A percentile compares a stretch with the other conserved stretches of the same genome.
phyloP scores from a whole-genome alignment of 768 basidiomycete species.

The Podaxis pistillaris region DNA sequence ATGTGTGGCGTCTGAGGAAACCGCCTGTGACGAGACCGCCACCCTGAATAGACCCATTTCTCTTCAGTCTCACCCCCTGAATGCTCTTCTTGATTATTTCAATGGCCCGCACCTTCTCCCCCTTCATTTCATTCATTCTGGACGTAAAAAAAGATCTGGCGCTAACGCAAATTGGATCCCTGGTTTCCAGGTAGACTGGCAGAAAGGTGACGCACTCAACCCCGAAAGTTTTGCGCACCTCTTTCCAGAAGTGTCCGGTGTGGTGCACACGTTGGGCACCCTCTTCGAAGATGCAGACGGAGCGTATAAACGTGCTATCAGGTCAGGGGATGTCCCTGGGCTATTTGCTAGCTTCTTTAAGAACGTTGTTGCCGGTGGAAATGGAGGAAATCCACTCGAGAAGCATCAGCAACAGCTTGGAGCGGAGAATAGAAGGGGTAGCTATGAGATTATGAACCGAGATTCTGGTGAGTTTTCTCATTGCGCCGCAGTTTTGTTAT shows the following conservation, averaged over 20 bases:
- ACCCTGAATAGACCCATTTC: not conserved
- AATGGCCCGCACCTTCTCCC: slow-evolving; percentile 9
- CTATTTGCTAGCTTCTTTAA: slow-evolving; percentile 45
- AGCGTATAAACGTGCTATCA: slow-evolving; percentile 75
- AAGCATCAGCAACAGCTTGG: slow-evolving; percentile 26
- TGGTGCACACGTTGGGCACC: slow-evolving; percentile 93
- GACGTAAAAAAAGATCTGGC: not conserved
- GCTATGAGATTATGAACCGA: slow-evolving; percentile 82
- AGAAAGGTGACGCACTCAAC: slow-evolving; percentile 75
- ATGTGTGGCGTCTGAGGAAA: not conserved
- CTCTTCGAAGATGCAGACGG: slow-evolving; percentile 66
- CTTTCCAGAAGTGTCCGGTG: slow-evolving; percentile 64
- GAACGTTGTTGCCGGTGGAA: slow-evolving; percentile 30
- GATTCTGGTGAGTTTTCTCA: slow-evolving; percentile 72
- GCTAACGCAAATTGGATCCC: slow-evolving; percentile 5
- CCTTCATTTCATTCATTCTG: slow-evolving; percentile 10
- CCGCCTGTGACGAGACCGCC: not conserved
- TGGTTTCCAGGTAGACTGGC: slow-evolving; percentile 76
- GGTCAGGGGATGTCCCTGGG: slow-evolving; percentile 52
- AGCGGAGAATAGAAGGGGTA: slow-evolving; percentile 29
- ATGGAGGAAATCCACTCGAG: slow-evolving; percentile 60
- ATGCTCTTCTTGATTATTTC: not conserved
- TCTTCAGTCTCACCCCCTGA: not conserved
- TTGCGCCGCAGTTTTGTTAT: slow-evolving; percentile 9
- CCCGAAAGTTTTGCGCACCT: slow-evolving; percentile 72